Evolutionary conservation across 306 rosid species (phyloP).

Genomic region (Luffa aegyptiaca): DNA sequence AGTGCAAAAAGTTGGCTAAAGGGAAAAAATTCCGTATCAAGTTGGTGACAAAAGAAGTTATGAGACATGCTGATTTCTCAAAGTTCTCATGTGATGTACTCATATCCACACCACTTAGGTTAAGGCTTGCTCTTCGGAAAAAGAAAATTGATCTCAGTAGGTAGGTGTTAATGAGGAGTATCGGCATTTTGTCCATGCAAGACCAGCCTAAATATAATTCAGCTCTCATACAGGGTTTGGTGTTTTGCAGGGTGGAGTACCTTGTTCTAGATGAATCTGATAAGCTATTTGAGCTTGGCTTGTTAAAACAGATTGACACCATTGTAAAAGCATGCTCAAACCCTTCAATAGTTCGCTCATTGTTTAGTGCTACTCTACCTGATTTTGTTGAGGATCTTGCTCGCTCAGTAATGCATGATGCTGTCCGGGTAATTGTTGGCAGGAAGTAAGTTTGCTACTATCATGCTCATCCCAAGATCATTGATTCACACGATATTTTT

Average conservation of each 20-base stretch:
- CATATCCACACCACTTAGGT: conserved; percentile 79
- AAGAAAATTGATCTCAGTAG: conserved; percentile 68
- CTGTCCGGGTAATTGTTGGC: conserved; percentile 88
- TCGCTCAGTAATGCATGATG: conserved; percentile 91
- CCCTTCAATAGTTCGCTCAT: conserved; percentile 68
- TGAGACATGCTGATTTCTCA: conserved; percentile 56
- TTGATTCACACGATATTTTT: background rate
- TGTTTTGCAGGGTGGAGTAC: conserved; percentile 61
- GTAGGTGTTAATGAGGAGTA: conserved; percentile 25
- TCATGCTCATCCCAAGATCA: background rate
- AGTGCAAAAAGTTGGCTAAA: conserved; percentile 72
- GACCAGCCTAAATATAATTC: conserved; percentile 10
- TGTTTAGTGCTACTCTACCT: conserved; percentile 94
- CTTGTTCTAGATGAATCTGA: conserved; percentile 96
- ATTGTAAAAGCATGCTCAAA: conserved; percentile 88
- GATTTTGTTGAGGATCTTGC: conserved; percentile 92
- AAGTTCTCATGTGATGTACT: conserved; percentile 67
- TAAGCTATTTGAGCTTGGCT: conserved; percentile 81
- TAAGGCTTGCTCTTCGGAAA: conserved; percentile 45
- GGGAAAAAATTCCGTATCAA: conserved; percentile 54
- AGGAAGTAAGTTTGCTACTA: conserved; percentile 53
- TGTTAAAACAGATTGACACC: conserved; percentile 77
- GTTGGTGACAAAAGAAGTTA: conserved; percentile 54
- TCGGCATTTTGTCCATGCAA: background rate
- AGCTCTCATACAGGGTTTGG: conserved; percentile 15